Percentiles rank a stretch among this genome's conserved stretches.
These are phyloP conservation scores for Miscanthus lutarioriparius DNA, from an alignment of 176 grass and related monocot genomes.

Conservation along the genomic window DNA sequence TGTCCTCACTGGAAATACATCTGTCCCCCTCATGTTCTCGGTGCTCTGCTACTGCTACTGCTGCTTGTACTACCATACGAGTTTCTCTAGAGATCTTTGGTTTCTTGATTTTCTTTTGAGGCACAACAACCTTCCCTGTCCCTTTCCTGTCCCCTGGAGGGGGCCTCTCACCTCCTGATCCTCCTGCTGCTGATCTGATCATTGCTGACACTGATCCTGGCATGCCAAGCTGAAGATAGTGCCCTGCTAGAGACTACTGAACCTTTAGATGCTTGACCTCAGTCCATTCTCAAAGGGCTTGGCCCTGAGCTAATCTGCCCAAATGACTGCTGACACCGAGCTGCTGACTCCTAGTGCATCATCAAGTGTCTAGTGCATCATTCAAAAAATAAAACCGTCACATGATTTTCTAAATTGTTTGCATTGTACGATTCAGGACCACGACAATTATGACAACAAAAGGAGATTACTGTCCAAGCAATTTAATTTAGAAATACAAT, in stretches of 20 bases:
- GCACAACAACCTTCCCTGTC: neutral
- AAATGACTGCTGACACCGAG: neutral
- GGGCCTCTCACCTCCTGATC: neutral
- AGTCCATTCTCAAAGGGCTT: neutral
- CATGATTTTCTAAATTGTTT: neutral
- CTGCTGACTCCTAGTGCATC: neutral
- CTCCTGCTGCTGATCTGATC: neutral
- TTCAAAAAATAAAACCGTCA: neutral
- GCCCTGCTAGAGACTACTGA: neutral
- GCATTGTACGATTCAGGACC: neutral
- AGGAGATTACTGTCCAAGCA: neutral
- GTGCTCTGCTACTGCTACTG: neutral
- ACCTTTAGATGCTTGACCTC: neutral
- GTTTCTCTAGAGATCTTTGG: neutral
- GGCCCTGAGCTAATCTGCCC: neutral
- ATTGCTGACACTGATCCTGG: neutral
- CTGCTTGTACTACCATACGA: neutral
- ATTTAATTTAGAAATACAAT: conserved; percentile 23
- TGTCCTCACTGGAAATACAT: neutral
- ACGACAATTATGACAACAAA: neutral
- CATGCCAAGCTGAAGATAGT: neutral
- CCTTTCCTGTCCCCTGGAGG: neutral
- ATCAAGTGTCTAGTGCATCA: neutral
- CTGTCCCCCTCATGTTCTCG: neutral
- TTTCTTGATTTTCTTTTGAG: neutral